A percentile compares a stretch with the other conserved stretches of the same genome.
phyloP scores from a whole-genome alignment of 352 stramenopile genomes.

The Achlya hypogyna region DNA sequence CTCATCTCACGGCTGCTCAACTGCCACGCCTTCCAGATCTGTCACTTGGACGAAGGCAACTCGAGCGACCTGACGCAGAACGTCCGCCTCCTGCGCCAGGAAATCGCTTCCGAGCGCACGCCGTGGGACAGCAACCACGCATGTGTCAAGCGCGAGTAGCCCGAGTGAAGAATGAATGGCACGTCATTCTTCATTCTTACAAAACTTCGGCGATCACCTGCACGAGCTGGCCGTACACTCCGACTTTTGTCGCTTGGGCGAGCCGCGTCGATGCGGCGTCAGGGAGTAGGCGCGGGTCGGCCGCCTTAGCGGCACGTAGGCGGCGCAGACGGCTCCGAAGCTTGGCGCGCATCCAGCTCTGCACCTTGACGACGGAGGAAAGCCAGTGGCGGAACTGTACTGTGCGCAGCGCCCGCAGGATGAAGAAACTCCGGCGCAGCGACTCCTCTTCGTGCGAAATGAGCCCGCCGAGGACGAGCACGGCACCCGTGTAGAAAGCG shows the following conservation, averaged over 20 bases:
- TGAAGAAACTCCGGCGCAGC: constrained; percentile 36
- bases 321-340: constrained; percentile 34
- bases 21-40: constrained; percentile 74
- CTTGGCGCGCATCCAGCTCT: constrained; percentile 42
- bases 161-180: no score
- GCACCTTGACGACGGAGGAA: constrained; percentile 48
- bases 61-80: constrained; percentile 70
- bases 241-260: background rate
- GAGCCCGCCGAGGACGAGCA: constrained; percentile 36
- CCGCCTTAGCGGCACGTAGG: background rate
- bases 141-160: background rate
- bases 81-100: constrained; percentile 57
- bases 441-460: constrained; percentile 41
- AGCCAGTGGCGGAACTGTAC: constrained; percentile 54
- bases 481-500: constrained; percentile 25
- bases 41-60: constrained; percentile 72
- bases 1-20: constrained; percentile 61
- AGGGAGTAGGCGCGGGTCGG: background rate
- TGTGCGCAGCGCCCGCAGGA: constrained; percentile 29
- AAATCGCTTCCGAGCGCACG: constrained; percentile 26
- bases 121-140: constrained; percentile 32
- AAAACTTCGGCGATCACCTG: background rate
- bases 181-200: background rate
- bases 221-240: constrained; percentile 11
- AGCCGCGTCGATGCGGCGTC: background rate